Percentiles rank a stretch among this genome's conserved stretches.
Conservation (phyloP, 768 basidiomycete species). For the Pleurotus giganteus region DNA sequence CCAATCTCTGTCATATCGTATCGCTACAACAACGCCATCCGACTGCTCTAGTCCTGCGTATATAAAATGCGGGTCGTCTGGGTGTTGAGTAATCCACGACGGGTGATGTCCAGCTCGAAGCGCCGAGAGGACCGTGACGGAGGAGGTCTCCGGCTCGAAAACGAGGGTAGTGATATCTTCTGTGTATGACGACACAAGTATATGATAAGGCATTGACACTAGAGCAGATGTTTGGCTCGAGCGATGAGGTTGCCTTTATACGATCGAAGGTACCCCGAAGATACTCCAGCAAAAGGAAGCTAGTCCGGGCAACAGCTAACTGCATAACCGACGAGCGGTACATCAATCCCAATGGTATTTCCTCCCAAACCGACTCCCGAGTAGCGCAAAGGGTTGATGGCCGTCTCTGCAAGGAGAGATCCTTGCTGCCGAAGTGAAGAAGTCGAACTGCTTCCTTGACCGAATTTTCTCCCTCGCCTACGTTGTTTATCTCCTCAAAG, state of each 20-base stretch:
- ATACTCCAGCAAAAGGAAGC: constrained; percentile 4
- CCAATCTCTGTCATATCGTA: constrained; percentile 56
- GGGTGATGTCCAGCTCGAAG: constrained; percentile 59
- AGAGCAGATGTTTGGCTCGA: neutral
- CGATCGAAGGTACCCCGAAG: neutral
- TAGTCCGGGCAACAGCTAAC: neutral
- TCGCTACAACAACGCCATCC: constrained; percentile 60
- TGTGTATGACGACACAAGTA: constrained; percentile 67
- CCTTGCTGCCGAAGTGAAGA: neutral
- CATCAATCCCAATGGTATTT: neutral
- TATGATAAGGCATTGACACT: constrained; percentile 34
- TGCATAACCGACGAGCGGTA: neutral
- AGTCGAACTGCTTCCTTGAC: neutral
- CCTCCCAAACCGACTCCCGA: neutral
- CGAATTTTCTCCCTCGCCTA: constrained; percentile 2
- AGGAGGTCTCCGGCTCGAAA: constrained; percentile 52
- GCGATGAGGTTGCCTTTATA: neutral
- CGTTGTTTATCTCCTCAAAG: no score
- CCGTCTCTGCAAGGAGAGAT: neutral
- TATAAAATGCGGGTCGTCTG: constrained; percentile 52
- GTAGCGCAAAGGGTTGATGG: constrained; percentile 1
- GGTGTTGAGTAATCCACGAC: constrained; percentile 73
- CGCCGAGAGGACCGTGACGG: constrained; percentile 43
- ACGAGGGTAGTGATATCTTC: constrained; percentile 58
- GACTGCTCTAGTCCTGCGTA: constrained; percentile 66